Evolutionary conservation across 129 eudicot genomes (phyloP).

Genomic region (Chrysanthemum seticuspe): DNA sequence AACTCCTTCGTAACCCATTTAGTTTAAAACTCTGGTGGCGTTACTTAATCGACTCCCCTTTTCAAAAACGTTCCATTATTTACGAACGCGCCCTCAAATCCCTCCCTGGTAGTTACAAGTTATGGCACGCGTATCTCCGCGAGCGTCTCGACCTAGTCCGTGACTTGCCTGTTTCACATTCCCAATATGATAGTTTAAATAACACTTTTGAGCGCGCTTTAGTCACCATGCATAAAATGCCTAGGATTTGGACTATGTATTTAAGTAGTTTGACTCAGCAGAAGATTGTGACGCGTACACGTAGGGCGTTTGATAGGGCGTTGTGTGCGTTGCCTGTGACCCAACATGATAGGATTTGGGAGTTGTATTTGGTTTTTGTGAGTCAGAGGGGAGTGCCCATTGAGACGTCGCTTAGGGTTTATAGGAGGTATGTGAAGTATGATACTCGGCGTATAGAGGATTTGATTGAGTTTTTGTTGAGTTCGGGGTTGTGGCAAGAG

Average conservation of each 20-base stretch:
- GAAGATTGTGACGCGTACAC: constrained; percentile 60
- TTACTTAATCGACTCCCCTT: constrained; percentile 62
- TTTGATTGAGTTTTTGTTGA: constrained; percentile 75
- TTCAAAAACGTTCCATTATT: constrained; percentile 55
- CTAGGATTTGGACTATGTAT: constrained; percentile 88
- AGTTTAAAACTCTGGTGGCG: constrained; percentile 94
- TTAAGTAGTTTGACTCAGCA: constrained; percentile 61
- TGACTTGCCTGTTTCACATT: constrained; percentile 47
- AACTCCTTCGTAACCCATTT: constrained; percentile 75
- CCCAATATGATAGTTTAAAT: constrained; percentile 45
- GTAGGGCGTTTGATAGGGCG: constrained; percentile 80
- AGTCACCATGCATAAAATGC: constrained; percentile 94
- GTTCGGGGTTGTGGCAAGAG: constrained; percentile 84
- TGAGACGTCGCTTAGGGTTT: constrained; percentile 91
- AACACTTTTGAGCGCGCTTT: constrained; percentile 89
- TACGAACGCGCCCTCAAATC: constrained; percentile 90
- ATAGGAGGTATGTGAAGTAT: constrained; percentile 83
- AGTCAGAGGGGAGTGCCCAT: constrained; percentile 83
- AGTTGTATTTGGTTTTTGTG: constrained; percentile 68
- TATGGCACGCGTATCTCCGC: constrained; percentile 89
- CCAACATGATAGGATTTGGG: constrained; percentile 92
- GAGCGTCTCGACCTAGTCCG: constrained; percentile 68
- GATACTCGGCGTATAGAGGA: constrained; percentile 86
- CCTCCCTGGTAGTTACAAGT: constrained; percentile 84
- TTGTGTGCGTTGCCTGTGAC: constrained; percentile 90